Conservation (phyloP, 2,329 filamentous ascomycete genomes). For the Rutstroemia sydowiana region DNA sequence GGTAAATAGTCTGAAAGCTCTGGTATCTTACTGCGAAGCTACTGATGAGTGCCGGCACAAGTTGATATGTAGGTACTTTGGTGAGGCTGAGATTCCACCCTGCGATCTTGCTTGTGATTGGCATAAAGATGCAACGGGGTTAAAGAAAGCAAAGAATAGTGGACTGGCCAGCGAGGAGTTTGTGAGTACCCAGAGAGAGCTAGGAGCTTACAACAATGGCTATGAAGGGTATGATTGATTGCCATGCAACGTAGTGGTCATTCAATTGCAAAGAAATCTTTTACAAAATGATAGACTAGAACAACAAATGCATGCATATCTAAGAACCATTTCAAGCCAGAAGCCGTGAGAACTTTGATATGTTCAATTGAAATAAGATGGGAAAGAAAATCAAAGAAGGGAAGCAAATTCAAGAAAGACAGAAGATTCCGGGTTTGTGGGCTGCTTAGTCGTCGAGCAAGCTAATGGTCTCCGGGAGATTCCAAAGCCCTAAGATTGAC, state of each 20-base stretch:
- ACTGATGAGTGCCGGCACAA: slow-evolving; percentile 67
- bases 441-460: no score
- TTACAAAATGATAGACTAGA: no score
- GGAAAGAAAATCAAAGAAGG: no score
- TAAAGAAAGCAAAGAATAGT: slow-evolving; percentile 49
- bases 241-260: background rate
- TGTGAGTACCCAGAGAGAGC: slow-evolving; percentile 55
- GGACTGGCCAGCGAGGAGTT: slow-evolving; percentile 54
- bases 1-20: slow-evolving; percentile 54
- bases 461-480: no score
- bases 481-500: no score
- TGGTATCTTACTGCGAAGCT: slow-evolving; percentile 78
- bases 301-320: background rate
- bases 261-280: background rate
- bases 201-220: slow-evolving; percentile 48
- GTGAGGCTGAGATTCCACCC: slow-evolving; percentile 48
- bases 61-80: slow-evolving; percentile 70
- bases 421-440: no score
- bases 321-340: no score
- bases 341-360: no score
- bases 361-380: no score
- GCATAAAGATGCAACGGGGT: slow-evolving; percentile 58
- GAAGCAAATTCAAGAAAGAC: no score
- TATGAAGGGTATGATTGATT: slow-evolving; percentile 41
- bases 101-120: slow-evolving; percentile 74